Evolutionary conservation across 306 rosid genomes (phyloP).

Genomic region (Astragalus glycyphyllos): DNA sequence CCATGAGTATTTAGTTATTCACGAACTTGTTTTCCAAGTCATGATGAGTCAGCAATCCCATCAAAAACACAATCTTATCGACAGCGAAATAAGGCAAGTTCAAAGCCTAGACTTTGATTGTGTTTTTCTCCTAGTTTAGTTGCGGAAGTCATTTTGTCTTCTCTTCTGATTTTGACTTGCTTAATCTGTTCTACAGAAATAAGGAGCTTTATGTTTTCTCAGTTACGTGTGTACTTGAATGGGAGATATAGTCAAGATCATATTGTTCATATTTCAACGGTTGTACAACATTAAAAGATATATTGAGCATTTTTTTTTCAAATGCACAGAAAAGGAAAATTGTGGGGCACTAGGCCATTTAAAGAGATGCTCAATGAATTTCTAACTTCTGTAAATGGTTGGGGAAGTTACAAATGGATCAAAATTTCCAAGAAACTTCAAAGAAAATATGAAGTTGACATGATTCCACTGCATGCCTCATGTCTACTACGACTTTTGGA

Average conservation of each 20-base stretch:
- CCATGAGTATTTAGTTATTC: constrained; percentile 33
- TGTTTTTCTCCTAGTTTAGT: not conserved
- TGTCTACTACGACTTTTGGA: constrained; percentile 34
- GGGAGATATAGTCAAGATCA: constrained; percentile 39
- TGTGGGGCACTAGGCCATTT: constrained; percentile 34
- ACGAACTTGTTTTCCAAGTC: constrained; percentile 16
- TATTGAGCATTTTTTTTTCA: not conserved
- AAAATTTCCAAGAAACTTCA: constrained; percentile 42
- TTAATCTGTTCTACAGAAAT: not conserved
- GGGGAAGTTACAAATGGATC: not conserved
- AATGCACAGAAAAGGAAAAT: constrained; percentile 26
- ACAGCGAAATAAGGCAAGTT: constrained; percentile 11
- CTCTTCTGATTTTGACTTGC: not conserved
- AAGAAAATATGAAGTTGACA: constrained; percentile 28
- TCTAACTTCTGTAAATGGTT: constrained; percentile 6
- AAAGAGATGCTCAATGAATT: constrained; percentile 34
- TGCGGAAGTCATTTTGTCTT: constrained; percentile 33
- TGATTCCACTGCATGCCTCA: constrained; percentile 17
- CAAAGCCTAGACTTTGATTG: not conserved
- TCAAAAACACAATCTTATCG: constrained; percentile 34
- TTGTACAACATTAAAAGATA: not conserved
- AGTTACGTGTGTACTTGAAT: constrained; percentile 1
- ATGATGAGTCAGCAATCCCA: not conserved
- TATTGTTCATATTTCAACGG: constrained; percentile 29
- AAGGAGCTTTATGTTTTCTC: not conserved